Evolutionary conservation across 208 protist genomes (phyloP), one percentile per base, ranked within the genome.

Genomic region (Tritrichomonas foetus): DNA sequence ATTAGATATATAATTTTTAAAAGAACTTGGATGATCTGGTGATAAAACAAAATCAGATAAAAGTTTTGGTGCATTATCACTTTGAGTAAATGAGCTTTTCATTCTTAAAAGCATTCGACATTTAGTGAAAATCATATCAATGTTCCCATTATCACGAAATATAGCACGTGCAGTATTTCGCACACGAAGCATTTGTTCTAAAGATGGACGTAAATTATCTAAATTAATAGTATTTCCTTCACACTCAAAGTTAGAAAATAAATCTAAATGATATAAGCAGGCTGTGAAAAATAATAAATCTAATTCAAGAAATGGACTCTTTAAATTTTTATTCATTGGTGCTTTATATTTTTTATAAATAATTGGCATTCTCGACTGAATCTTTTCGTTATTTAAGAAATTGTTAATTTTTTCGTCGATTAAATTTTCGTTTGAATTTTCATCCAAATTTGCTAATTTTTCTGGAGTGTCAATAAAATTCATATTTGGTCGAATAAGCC

Each of bases 101-200:
- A 61, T 61, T 61, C 53, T 61, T 22, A 61, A 16, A 5, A 61
- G 16, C 53, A 61, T 61, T 61, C 16, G 5, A 61, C 53, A 61
- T 61, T 61, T 61, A 61, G 16, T 16, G 16, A 61, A 5, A 61
- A 61, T 61, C 53, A 61, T 22, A 61, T 61, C 53, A 61, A 61
- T 22, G 16, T 61, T 61, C 11, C 16, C 16, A 16, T 61, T 61
- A 61, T 61, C 53, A 61, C 53, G 74, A 30, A 50, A 30, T 9
- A 82, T 8, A 39, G 44, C 41, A 57, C 78, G 44, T 27, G 27
- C 41, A 22, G 47, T 57, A n/a, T 89, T 89, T 89, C 78, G 53
- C 0, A 89, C 30, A 44, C 78, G 44, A 53, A 89, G 30, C 78
- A 89, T 89, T 57, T 89, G 78, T 89, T 89, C 47, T 22, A 89